Conservation (phyloP, 306 rosid genomes). For the Gastrolobium bilobum region DNA sequence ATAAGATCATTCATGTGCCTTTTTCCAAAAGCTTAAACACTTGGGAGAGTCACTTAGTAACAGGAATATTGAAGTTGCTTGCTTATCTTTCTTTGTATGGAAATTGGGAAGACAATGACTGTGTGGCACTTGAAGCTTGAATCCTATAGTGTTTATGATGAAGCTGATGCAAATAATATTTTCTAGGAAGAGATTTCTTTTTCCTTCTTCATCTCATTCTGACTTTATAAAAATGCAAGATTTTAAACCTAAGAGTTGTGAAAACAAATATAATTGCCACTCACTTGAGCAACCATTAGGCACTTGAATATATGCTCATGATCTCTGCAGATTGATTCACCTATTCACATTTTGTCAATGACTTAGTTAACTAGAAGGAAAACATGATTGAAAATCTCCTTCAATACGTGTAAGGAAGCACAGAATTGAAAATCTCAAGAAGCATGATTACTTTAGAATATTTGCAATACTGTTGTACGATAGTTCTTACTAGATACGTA, state of each 20-base stretch:
- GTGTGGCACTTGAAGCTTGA: conserved; percentile 28
- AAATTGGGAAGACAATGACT: conserved; percentile 32
- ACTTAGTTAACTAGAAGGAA: conserved; percentile 20
- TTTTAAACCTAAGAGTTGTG: conserved; percentile 24
- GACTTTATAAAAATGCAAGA: conserved; percentile 23
- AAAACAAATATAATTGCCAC: conserved; percentile 23
- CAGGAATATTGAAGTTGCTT: conserved; percentile 28
- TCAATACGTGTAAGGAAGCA: too few species aligned
- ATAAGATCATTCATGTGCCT: too few species aligned
- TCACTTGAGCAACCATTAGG: not conserved
- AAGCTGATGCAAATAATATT: conserved; percentile 20
- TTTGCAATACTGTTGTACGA: conserved; percentile 21
- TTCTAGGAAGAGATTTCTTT: conserved; percentile 15
- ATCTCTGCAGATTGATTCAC: conserved; percentile 32
- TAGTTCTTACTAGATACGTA: conserved; percentile 1
- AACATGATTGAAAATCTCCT: not conserved
- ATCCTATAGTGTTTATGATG: conserved; percentile 36
- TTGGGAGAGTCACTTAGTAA: too few species aligned
- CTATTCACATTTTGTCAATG: conserved; percentile 29
- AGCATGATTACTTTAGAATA: too few species aligned
- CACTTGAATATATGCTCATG: conserved; percentile 35
- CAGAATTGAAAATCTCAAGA: too few species aligned
- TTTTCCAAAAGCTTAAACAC: too few species aligned
- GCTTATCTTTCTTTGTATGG: conserved; percentile 3
- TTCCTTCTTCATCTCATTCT: conserved; percentile 12